Conservation (phyloP, 1,139 yeast species). For the Casaregolazyma suthepensis region DNA sequence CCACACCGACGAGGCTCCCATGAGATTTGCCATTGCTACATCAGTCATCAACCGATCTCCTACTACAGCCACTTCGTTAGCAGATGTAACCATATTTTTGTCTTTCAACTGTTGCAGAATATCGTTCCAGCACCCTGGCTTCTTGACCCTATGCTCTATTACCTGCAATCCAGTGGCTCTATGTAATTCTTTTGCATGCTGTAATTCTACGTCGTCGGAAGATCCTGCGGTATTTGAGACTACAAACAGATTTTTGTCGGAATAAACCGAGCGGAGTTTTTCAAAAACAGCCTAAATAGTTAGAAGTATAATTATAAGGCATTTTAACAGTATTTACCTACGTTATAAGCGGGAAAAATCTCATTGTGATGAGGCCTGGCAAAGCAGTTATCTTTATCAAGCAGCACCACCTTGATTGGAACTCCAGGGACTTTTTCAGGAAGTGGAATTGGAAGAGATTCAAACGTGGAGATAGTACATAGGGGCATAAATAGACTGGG, state of each 20-base stretch:
- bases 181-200: slow-evolving; percentile 65
- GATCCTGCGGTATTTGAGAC: slow-evolving; percentile 96
- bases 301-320: neutral
- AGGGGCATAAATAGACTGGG: slow-evolving; percentile 73
- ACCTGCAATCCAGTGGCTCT: slow-evolving; percentile 68
- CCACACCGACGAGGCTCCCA: slow-evolving; percentile 90
- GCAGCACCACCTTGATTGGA: slow-evolving; percentile 67
- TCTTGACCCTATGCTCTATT: slow-evolving; percentile 69
- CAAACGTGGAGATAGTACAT: slow-evolving; percentile 56
- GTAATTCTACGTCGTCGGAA: slow-evolving; percentile 54
- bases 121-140: slow-evolving; percentile 82
- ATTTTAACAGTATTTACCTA: slow-evolving; percentile 18
- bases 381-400: slow-evolving; percentile 94
- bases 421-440: slow-evolving; percentile 17
- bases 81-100: slow-evolving; percentile 32
- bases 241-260: slow-evolving; percentile 61
- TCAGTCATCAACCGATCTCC: slow-evolving; percentile 93
- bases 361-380: slow-evolving; percentile 77
- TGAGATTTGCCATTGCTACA: slow-evolving; percentile 85
- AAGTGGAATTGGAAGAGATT: slow-evolving; percentile 46
- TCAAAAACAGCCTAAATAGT: slow-evolving; percentile 47
- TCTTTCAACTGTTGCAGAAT: slow-evolving; percentile 51
- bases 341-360: slow-evolving; percentile 68
- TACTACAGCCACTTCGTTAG: slow-evolving; percentile 70
- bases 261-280: slow-evolving; percentile 47